Evolutionary conservation across 2,329 filamentous ascomycete genomes (phyloP).

Genomic region (Setomelanomma holmii): DNA sequence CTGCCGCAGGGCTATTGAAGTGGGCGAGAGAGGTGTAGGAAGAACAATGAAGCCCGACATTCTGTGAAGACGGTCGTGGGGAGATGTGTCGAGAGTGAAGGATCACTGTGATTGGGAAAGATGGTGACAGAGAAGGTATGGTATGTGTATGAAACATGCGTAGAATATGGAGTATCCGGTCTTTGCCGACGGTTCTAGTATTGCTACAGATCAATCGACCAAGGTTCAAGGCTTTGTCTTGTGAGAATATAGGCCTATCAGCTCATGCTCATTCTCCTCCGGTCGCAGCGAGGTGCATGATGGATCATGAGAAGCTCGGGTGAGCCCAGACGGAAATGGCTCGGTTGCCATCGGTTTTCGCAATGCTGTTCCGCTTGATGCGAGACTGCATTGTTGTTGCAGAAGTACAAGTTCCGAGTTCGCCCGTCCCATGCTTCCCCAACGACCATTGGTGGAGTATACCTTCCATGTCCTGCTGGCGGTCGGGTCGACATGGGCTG

Average conservation of each 20-base stretch:
- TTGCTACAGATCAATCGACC: not conserved
- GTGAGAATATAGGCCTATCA: not conserved
- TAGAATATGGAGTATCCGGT: not conserved
- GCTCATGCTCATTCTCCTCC: not conserved
- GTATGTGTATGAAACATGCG: not conserved
- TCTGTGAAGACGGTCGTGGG: not conserved
- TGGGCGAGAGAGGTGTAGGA: slow-evolving; percentile 30
- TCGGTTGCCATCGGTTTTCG: slow-evolving; percentile 34
- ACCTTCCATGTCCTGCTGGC: slow-evolving; percentile 8
- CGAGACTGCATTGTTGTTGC: slow-evolving; percentile 10
- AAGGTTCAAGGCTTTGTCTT: not conserved
- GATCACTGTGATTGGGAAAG: slow-evolving; percentile 1
- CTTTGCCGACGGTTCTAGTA: not conserved
- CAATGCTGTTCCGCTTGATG: slow-evolving; percentile 13
- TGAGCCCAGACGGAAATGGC: slow-evolving; percentile 5
- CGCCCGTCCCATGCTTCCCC: too few relatives aligned
- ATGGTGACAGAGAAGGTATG: not conserved
- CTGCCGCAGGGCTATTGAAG: slow-evolving; percentile 34
- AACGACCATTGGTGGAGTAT: slow-evolving; percentile 22
- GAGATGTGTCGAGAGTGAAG: not conserved
- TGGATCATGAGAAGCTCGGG: slow-evolving; percentile 5
- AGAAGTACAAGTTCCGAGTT: slow-evolving; percentile 9
- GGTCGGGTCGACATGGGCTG: slow-evolving; percentile 23
- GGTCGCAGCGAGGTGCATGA: not conserved
- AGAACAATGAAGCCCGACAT: slow-evolving; percentile 34